Conservation (phyloP, 73 alveolate species). For the Urostyla sp. region DNA sequence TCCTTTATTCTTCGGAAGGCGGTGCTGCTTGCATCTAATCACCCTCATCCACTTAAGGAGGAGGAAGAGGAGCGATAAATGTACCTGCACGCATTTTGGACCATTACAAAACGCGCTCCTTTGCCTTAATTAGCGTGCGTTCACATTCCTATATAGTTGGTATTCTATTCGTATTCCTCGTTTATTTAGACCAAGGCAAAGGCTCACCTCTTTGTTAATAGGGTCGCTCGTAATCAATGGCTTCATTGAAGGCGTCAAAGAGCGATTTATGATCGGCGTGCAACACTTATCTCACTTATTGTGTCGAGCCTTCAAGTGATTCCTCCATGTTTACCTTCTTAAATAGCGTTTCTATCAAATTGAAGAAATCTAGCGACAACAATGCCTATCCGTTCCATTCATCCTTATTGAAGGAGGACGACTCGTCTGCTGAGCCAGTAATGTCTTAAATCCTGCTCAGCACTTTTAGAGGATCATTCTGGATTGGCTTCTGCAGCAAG, state of each 20-base stretch:
- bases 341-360: constrained; percentile 2
- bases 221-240: constrained; percentile 48
- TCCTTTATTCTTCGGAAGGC: constrained; percentile 53
- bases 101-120: constrained; percentile 24
- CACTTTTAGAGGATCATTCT: constrained; percentile 24
- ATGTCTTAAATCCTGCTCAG: constrained; percentile 6
- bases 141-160: constrained; percentile 24
- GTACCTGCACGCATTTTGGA: constrained; percentile 42
- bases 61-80: constrained; percentile 26
- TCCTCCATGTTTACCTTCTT: background rate
- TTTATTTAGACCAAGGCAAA: constrained; percentile 54
- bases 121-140: background rate
- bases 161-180: constrained; percentile 18
- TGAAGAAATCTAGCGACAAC: constrained; percentile 9
- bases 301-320: background rate
- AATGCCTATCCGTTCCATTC: background rate
- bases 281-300: background rate
- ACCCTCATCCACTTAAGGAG: constrained; percentile 19
- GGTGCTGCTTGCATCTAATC: background rate
- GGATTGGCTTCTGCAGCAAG: constrained; percentile 27
- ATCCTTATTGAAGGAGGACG: background rate
- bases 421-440: too few species aligned
- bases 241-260: constrained; percentile 34
- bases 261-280: constrained; percentile 31
- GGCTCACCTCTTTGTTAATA: constrained; percentile 35